Percentiles rank a stretch among this genome's conserved stretches.
phyloP scores from a whole-genome alignment of 2,329 filamentous ascomycete genomes.

The Clonostachys byssicola region DNA sequence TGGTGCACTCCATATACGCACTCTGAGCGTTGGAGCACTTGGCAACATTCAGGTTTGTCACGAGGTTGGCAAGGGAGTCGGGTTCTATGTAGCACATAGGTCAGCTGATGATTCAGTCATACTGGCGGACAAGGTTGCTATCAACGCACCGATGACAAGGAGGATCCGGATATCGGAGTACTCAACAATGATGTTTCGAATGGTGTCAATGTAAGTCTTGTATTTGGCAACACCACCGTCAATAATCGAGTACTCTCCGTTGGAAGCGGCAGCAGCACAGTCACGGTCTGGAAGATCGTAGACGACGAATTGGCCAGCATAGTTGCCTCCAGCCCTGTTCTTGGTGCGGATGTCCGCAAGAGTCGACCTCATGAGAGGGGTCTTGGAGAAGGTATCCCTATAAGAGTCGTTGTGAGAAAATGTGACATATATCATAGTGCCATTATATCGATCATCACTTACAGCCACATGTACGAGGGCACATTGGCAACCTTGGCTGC shows the following conservation, averaged over 20 bases:
- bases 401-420: conserved; percentile 4
- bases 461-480: conserved; percentile 49
- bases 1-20: conserved; percentile 43
- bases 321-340: conserved; percentile 27
- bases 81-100: conserved; percentile 34
- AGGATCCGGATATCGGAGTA: conserved; percentile 38
- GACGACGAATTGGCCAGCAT: conserved; percentile 47
- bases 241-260: conserved; percentile 49
- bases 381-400: conserved; percentile 45
- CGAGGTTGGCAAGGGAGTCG: conserved; percentile 54
- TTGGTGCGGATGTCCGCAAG: conserved; percentile 36
- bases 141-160: conserved; percentile 34
- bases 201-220: conserved; percentile 49
- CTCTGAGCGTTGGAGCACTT: conserved; percentile 44
- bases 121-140: too few species aligned
- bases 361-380: conserved; percentile 38
- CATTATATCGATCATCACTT: conserved; percentile 11
- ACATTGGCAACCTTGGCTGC: conserved; percentile 47
- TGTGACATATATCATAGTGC: neutral
- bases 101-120: neutral
- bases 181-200: conserved; percentile 31
- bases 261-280: conserved; percentile 51
- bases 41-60: conserved; percentile 47
- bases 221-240: conserved; percentile 48
- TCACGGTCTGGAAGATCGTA: conserved; percentile 57